Percentiles rank a stretch among this genome's conserved stretches.
These are phyloP conservation scores for Psilocybe cubensis DNA, from an alignment of 768 basidiomycete species.

Conservation along the genomic window DNA sequence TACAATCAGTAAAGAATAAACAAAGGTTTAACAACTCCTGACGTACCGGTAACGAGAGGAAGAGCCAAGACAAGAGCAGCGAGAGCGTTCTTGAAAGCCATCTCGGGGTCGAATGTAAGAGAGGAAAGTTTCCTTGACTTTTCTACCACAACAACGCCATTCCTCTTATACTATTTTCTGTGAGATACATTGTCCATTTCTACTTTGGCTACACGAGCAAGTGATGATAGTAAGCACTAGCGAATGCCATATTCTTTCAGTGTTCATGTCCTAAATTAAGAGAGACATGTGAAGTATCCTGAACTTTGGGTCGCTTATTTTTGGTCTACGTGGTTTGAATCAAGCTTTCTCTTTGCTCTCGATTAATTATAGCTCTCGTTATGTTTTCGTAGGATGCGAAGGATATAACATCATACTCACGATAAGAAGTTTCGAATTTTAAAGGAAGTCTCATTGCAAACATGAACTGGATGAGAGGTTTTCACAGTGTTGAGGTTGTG, in stretches of 20 bases:
- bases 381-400: too few species aligned
- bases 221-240: neutral
- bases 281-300: neutral
- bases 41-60: neutral
- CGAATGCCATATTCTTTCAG: neutral
- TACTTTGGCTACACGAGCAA: neutral
- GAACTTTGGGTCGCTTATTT: neutral
- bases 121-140: neutral
- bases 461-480: too few species aligned
- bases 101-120: neutral
- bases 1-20: neutral
- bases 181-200: constrained; percentile 1
- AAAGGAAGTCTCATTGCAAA: too few species aligned
- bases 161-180: constrained; percentile 12
- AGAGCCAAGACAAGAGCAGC: constrained; percentile 9
- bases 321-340: neutral
- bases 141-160: neutral
- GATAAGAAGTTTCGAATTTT: too few species aligned
- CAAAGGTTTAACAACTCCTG: neutral
- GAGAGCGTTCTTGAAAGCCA: constrained; percentile 6
- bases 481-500: too few species aligned
- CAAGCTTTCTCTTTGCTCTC: neutral
- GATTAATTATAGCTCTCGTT: too few species aligned
- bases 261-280: neutral
- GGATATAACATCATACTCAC: too few species aligned